These are phyloP conservation scores for Hymenoscyphus scutula DNA, from an alignment of 2,329 filamentous ascomycete genomes.

Conservation along the genomic window DNA sequence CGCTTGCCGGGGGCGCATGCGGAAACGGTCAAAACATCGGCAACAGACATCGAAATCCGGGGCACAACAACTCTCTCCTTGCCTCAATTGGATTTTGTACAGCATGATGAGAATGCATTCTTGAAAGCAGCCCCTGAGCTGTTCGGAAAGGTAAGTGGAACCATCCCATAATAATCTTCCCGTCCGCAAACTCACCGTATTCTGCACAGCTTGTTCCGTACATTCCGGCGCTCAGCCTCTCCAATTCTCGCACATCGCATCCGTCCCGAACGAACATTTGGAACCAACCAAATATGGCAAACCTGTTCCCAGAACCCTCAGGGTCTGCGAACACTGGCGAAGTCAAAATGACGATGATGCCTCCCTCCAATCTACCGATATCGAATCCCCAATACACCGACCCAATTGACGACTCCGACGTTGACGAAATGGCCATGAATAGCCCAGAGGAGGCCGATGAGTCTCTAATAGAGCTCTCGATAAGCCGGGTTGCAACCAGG, in stretches of 20 bases:
- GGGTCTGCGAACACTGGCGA: background rate
- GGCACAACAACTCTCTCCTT: background rate
- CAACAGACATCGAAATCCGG: background rate
- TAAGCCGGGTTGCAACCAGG: constrained; percentile 56
- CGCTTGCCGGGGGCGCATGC: background rate
- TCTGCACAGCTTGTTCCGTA: constrained; percentile 4
- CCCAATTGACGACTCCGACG: constrained; percentile 21
- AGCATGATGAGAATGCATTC: background rate
- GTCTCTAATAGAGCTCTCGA: constrained; percentile 57
- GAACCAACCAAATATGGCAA: constrained; percentile 1
- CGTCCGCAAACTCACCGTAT: background rate
- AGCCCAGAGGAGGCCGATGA: constrained; percentile 52
- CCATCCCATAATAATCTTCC: background rate
- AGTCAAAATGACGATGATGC: background rate
- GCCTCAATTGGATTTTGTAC: background rate
- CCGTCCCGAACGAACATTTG: background rate
- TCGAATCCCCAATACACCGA: constrained; percentile 12
- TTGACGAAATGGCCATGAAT: constrained; percentile 25
- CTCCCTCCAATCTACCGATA: background rate
- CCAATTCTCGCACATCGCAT: constrained; percentile 1
- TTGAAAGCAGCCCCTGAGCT: background rate
- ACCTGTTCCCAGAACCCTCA: background rate
- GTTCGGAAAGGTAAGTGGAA: background rate
- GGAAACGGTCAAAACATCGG: background rate
- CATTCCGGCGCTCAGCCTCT: constrained; percentile 12